phyloP scores from a whole-genome alignment of 306 rosid species.

The Corylus americana region DNA sequence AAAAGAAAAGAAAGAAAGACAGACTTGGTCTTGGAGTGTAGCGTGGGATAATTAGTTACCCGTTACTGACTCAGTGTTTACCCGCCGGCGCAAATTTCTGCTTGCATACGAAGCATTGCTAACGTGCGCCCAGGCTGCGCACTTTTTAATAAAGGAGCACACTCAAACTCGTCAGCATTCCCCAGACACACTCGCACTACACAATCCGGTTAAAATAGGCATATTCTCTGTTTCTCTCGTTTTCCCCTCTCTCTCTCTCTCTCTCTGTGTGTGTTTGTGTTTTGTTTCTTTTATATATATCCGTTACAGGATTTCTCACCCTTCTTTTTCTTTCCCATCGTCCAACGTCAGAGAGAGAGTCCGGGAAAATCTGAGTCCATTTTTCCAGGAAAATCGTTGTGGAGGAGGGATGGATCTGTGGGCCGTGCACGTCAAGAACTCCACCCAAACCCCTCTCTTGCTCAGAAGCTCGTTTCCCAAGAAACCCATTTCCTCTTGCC shows the following conservation, averaged over 20 bases:
- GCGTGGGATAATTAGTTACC: too few species aligned
- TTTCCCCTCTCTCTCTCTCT: constrained; percentile 11
- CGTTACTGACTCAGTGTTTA: not conserved
- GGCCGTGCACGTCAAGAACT: constrained; percentile 52
- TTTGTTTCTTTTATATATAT: constrained; percentile 16
- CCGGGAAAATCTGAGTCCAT: not conserved
- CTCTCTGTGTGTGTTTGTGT: not conserved
- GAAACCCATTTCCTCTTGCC: constrained; percentile 46
- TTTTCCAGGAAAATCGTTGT: not conserved
- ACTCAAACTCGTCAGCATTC: not conserved
- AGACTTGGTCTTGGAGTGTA: too few species aligned
- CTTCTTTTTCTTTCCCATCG: constrained; percentile 12
- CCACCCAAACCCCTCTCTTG: constrained; percentile 36
- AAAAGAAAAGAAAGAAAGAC: too few species aligned
- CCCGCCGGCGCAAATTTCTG: not conserved
- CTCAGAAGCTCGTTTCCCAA: constrained; percentile 44
- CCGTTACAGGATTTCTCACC: constrained; percentile 30
- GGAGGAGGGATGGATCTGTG: constrained; percentile 69
- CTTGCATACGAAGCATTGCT: not conserved
- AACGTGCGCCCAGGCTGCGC: not conserved
- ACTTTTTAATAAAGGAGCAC: not conserved
- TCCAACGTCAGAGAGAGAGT: not conserved
- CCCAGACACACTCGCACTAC: not conserved
- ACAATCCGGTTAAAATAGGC: constrained; percentile 28
- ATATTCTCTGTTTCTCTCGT: constrained; percentile 18